A percentile compares a stretch with the other conserved stretches of the same genome.
Evolutionary conservation across 768 basidiomycete species (phyloP).

Genomic region (Mycena belliarum): DNA sequence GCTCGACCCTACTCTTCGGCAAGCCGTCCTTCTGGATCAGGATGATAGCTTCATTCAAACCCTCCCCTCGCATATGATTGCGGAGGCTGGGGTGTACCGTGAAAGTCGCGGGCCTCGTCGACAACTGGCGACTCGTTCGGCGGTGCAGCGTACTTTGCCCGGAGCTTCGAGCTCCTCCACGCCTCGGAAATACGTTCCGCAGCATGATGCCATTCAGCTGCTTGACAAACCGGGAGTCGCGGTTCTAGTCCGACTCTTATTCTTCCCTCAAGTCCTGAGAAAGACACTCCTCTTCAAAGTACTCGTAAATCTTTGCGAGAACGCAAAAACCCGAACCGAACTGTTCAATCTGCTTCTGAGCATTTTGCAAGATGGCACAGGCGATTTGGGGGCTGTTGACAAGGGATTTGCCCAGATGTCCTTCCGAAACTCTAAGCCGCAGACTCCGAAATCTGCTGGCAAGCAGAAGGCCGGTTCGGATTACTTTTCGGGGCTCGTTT

Average conservation of each 20-base stretch:
- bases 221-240: constrained; percentile 90
- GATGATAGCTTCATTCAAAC: constrained; percentile 83
- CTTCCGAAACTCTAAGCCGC: constrained; percentile 57
- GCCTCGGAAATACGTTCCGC: constrained; percentile 51
- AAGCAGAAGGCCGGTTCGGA: constrained; percentile 71
- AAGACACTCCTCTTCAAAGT: constrained; percentile 87
- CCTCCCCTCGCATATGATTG: constrained; percentile 83
- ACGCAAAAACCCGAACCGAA: constrained; percentile 86
- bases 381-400: constrained; percentile 89
- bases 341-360: constrained; percentile 93
- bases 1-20: constrained; percentile 84
- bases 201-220: constrained; percentile 89
- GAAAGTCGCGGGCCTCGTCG: constrained; percentile 46
- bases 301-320: constrained; percentile 94
- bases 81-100: constrained; percentile 77
- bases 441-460: constrained; percentile 57
- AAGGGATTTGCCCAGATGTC: constrained; percentile 93
- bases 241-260: constrained; percentile 86
- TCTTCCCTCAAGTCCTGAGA: constrained; percentile 91
- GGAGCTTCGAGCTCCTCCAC: constrained; percentile 30
- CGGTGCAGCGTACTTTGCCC: constrained; percentile 32
- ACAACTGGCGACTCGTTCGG: constrained; percentile 30
- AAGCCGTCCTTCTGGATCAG: constrained; percentile 88
- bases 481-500: constrained; percentile 47
- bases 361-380: constrained; percentile 93